Conservation (phyloP, 768 basidiomycete genomes). For the Suillus discolor region DNA sequence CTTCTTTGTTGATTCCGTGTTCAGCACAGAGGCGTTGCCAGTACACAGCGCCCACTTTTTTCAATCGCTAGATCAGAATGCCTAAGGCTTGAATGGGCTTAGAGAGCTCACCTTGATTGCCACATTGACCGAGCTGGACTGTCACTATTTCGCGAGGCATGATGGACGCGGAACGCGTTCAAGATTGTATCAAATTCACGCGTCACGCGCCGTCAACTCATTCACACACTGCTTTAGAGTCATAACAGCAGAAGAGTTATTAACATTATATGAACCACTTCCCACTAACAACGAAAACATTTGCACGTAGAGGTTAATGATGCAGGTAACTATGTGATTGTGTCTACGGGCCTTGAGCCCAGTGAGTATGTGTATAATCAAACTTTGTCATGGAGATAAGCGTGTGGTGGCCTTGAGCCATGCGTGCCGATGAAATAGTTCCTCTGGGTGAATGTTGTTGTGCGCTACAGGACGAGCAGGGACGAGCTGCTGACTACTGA, state of each 20-base stretch:
- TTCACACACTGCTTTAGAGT: not conserved
- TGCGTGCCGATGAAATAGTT: conserved; percentile 17
- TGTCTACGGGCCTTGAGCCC: conserved; percentile 39
- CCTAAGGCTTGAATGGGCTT: conserved; percentile 13
- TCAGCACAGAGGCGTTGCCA: conserved; percentile 99
- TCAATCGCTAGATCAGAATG: conserved; percentile 10
- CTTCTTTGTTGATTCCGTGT: conserved; percentile 95
- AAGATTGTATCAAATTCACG: conserved; percentile 16
- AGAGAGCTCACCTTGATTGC: conserved; percentile 76
- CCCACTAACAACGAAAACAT: conserved; percentile 18
- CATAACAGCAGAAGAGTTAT: conserved; percentile 16
- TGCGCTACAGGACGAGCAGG: conserved; percentile 10
- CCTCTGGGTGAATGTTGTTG: conserved; percentile 15
- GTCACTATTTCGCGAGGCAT: conserved; percentile 89
- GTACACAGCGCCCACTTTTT: conserved; percentile 91
- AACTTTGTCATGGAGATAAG: conserved; percentile 10
- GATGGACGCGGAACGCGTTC: conserved; percentile 19
- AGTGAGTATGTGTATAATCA: conserved; percentile 29
- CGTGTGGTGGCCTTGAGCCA: conserved; percentile 33
- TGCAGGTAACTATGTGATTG: conserved; percentile 20
- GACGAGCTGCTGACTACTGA: conserved; percentile 2
- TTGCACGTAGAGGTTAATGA: conserved; percentile 20
- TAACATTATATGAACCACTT: conserved; percentile 23
- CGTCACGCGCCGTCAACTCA: conserved; percentile 5
- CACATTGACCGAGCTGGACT: conserved; percentile 87